Conservation (phyloP, 768 basidiomycete species). For the Tylopilus sp. region DNA sequence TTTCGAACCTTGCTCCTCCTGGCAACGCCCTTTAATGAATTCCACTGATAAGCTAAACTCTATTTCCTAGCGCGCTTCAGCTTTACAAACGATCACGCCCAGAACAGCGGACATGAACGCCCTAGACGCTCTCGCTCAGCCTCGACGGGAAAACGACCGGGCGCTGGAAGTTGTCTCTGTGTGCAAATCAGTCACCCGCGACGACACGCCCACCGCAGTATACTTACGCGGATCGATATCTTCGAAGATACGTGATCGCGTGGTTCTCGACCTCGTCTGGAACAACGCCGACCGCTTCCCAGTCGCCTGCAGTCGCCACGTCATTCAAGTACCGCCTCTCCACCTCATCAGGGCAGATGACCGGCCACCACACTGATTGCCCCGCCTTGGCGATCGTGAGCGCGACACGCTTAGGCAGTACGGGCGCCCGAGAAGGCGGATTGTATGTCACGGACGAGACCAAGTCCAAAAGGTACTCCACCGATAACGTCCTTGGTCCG, state of each 20-base stretch:
- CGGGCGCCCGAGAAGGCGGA: slow-evolving; percentile 66
- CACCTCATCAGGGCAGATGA: slow-evolving; percentile 88
- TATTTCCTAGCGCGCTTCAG: slow-evolving; percentile 19
- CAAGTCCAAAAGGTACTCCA: slow-evolving; percentile 76
- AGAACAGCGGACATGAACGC: slow-evolving; percentile 28
- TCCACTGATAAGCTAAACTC: slow-evolving; percentile 18
- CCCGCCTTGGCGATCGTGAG: slow-evolving; percentile 55
- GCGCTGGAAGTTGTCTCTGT: slow-evolving; percentile 64
- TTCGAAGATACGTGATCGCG: slow-evolving; percentile 86
- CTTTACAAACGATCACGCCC: too few species aligned
- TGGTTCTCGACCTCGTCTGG: slow-evolving; percentile 85
- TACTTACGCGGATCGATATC: slow-evolving; percentile 86
- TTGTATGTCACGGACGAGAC: slow-evolving; percentile 79
- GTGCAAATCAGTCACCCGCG: slow-evolving; percentile 12
- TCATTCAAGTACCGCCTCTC: slow-evolving; percentile 86
- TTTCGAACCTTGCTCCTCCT: slow-evolving; percentile 21
- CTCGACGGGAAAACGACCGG: slow-evolving; percentile 64
- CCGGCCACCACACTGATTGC: slow-evolving; percentile 87
- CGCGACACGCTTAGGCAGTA: slow-evolving; percentile 73
- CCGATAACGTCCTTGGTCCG: slow-evolving; percentile 83
- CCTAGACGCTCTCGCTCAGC: slow-evolving; percentile 32
- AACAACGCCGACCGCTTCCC: slow-evolving; percentile 76
- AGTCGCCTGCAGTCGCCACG: slow-evolving; percentile 67
- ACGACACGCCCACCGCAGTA: slow-evolving; percentile 6
- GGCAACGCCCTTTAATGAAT: slow-evolving; percentile 30